Base-by-base conservation (phyloP, 192 early-diverging fungal species). In the Gryganskiella cystojenkinii region DNA sequence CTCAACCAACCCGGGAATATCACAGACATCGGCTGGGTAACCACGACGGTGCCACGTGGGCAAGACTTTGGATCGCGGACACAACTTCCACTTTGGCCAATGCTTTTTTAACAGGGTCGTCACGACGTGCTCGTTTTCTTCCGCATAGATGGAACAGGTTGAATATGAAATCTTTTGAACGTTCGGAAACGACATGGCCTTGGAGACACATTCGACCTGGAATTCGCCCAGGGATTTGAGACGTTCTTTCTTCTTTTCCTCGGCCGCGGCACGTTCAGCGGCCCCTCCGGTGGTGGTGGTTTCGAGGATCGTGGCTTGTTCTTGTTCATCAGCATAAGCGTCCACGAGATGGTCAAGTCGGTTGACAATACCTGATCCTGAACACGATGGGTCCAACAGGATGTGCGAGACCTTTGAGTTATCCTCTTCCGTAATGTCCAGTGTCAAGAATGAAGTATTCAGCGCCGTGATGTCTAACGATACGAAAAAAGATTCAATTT, bases 101-200 rank as follows among this genome's bases (percentile, higher is more conserved):
- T 91, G 83, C 4, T 64, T 61, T 14, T 46, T 65, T 13, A 98
- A 79, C 1, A 93, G 85, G 4, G 83, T 79, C 24, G 88, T 84
- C n/a, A 99, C 95, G 1, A 99, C 98, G 9, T 90, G 89, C 67
- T 99, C 98, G 82, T 99, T 98, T 70, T 99, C 98, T 76, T 90
- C 84, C 0, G 83, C 83, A 70, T 98, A 92, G 49, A 96, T 90
- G 7, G 98, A 99, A 76, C 98, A 99, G 3, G 98, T 99, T 40
- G 98, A 99, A 71, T 99, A 99, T 11, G 91, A 89, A 22, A 99
- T 85, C 62, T 88, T 86, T 56, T 94, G 88, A n/a, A 95, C 92
- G 7, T 80, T 83, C 3, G 94, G 95, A 71, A 98, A 95, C 44
- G 85, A 89, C 82, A 95, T 87, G 14, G 95, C 95, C 67, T 99